Evolutionary conservation across 768 basidiomycete species (phyloP).

Genomic region (Termitomyces sp.): DNA sequence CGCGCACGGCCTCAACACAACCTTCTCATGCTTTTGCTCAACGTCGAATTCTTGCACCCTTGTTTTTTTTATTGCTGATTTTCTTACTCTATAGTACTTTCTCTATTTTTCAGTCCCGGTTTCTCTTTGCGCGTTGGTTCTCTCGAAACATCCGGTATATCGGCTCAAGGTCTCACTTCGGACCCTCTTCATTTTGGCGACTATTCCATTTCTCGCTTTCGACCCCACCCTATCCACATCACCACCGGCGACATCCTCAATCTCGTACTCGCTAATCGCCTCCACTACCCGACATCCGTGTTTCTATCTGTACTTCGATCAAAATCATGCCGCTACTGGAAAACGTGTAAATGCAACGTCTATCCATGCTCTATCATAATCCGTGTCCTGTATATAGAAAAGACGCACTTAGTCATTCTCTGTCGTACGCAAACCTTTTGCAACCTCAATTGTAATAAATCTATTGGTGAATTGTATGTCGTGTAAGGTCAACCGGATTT

Average conservation of each 20-base stretch:
- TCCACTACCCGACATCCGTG: neutral
- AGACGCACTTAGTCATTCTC: neutral
- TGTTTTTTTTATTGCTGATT: constrained; percentile 15
- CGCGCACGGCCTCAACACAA: neutral
- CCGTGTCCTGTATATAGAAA: constrained; percentile 13
- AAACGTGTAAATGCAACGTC: constrained; percentile 6
- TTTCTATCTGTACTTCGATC: constrained; percentile 2
- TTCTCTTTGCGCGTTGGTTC: neutral
- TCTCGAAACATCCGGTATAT: neutral
- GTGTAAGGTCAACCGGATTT: neutral
- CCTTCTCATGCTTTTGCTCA: neutral
- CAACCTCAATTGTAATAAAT: neutral
- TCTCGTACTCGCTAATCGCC: neutral
- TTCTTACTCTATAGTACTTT: constrained; percentile 11
- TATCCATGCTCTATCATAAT: constrained; percentile 5
- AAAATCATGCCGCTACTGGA: constrained; percentile 4
- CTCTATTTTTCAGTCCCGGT: constrained; percentile 4
- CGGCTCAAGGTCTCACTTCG: neutral
- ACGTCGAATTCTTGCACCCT: constrained; percentile 7
- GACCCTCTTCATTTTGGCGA: constrained; percentile 12
- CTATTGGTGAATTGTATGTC: neutral
- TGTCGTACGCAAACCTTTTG: neutral
- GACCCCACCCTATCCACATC: constrained; percentile 18
- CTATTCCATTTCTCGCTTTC: constrained; percentile 2
- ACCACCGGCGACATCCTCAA: constrained; percentile 18